Evolutionary conservation across 768 basidiomycete genomes (phyloP), one percentile per base, ranked within the genome.

Genomic region (Mycena sanguinolenta): DNA sequence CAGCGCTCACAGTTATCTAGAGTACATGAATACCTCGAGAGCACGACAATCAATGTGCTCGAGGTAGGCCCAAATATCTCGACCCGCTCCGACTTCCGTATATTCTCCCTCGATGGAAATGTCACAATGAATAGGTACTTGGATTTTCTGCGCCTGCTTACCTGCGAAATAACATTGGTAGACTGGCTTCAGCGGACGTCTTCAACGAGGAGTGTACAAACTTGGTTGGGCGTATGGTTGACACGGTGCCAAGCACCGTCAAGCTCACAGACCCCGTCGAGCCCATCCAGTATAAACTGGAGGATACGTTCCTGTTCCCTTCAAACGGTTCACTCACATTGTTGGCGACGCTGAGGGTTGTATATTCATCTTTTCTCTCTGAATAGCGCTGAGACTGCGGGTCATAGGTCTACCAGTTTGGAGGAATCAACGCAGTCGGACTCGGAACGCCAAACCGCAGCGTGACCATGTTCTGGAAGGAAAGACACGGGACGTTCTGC

Each of bases 61-160:
- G 52, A 28, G 7, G 27, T 28, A 14, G 52, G 52, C 12, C 14
- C 52, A 28, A 53, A 53, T 30, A 28, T 53, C 52, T 25, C 52
- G 52, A 53, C 52, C 52, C 52, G 52, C 52, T 53, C 42, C 42
- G 42, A 44, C 42, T 44, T 44, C 16, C 42, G 42, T 44, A 44
- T 53, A 53, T 53, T 53, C 49, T 50, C 49, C 10, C 23, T n/a
- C 49, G 49, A 50, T 25, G 23, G 23, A 12, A 50, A 50, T 50
- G 49, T 25, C 49, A 50, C 49, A 25, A 50, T 50, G 49, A 21
- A 50, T 12, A 23, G 49, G 49, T 50, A 50, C 13, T 50, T 50
- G 49, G 16, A 44, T 44, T 50, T 23, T 50, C n/a, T 25, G 10
- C 23, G 49, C 23, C 49, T 50, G 49, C 49, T 23, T 50, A 50